Evolutionary conservation across 257 asterid genomes (phyloP).

Genomic region (Ilex aquifolium): DNA sequence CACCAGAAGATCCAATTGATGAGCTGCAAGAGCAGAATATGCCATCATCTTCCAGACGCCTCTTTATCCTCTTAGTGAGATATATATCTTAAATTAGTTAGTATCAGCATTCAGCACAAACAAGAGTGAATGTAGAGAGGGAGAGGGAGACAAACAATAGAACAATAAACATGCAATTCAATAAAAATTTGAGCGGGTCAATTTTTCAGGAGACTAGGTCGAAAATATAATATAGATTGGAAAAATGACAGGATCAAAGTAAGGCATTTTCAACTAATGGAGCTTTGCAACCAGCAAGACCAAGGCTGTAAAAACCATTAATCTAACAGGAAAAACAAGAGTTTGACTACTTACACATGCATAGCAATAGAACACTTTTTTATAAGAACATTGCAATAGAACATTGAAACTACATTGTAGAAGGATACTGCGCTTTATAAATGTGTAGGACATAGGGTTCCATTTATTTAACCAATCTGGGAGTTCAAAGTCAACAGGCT

Average conservation of each 20-base stretch:
- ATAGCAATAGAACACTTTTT: conserved; percentile 3
- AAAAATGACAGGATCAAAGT: not conserved
- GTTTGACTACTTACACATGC: not conserved
- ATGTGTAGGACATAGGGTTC: conserved; percentile 59
- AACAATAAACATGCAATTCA: conserved; percentile 2
- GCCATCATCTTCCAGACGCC: conserved; percentile 82
- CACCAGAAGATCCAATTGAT: conserved; percentile 56
- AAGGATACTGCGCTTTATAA: conserved; percentile 92
- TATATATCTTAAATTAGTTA: conserved; percentile 66
- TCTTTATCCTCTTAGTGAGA: conserved; percentile 71
- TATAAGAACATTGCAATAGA: not conserved
- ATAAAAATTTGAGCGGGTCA: not conserved
- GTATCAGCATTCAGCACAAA: conserved; percentile 5
- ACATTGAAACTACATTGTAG: conserved; percentile 1
- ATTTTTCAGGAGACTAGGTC: not conserved
- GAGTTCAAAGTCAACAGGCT: conserved; percentile 80
- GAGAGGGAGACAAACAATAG: conserved; percentile 1
- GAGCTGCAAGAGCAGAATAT: conserved; percentile 83
- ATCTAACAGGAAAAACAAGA: not conserved
- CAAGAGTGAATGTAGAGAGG: conserved; percentile 11
- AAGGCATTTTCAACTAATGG: not conserved
- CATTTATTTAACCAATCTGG: conserved; percentile 66
- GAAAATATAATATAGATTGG: not conserved
- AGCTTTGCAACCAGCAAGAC: not conserved
- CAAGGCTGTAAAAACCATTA: not conserved